Evolutionary conservation across 208 protist genomes (phyloP).

Genomic region (Endotrypanum monterogeii): DNA sequence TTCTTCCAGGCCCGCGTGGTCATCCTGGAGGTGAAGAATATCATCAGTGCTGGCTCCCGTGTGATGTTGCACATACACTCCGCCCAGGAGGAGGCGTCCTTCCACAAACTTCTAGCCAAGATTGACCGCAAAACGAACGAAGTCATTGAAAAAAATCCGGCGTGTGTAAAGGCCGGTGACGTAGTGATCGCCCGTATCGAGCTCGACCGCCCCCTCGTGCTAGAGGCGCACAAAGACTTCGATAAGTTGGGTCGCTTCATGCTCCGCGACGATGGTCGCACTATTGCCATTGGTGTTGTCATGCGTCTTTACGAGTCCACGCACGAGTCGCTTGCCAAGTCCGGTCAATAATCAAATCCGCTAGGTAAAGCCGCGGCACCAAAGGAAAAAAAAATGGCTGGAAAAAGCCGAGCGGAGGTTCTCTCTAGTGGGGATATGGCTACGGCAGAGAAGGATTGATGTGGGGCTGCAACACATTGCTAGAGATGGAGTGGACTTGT

Average conservation of each 20-base stretch:
- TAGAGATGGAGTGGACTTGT: too few relatives aligned
- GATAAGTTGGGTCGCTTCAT: constrained; percentile 97
- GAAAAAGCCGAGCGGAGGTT: background rate
- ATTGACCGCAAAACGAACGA: constrained; percentile 94
- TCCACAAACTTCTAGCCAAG: constrained; percentile 90
- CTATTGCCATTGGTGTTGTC: constrained; percentile 91
- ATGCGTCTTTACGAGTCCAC: constrained; percentile 88
- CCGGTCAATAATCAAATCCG: constrained; percentile 13
- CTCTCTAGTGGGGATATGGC: too few relatives aligned
- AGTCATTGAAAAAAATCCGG: constrained; percentile 91
- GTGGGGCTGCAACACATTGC: too few relatives aligned
- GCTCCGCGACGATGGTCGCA: constrained; percentile 94
- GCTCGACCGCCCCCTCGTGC: constrained; percentile 80
- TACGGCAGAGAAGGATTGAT: background rate
- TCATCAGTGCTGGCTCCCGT: constrained; percentile 94
- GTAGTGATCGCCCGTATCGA: constrained; percentile 93
- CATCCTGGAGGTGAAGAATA: constrained; percentile 94
- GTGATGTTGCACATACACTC: constrained; percentile 96
- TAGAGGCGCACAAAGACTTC: constrained; percentile 94
- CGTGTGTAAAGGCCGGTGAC: constrained; percentile 93
- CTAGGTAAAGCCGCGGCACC: background rate
- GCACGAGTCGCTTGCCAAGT: constrained; percentile 67
- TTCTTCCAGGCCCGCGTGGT: constrained; percentile 96
- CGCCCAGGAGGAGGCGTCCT: constrained; percentile 91
- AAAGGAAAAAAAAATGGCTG: too few relatives aligned